These are phyloP conservation scores for Liriodendron chinense DNA, from an alignment of 164 flowering plant species.

Conservation along the genomic window DNA sequence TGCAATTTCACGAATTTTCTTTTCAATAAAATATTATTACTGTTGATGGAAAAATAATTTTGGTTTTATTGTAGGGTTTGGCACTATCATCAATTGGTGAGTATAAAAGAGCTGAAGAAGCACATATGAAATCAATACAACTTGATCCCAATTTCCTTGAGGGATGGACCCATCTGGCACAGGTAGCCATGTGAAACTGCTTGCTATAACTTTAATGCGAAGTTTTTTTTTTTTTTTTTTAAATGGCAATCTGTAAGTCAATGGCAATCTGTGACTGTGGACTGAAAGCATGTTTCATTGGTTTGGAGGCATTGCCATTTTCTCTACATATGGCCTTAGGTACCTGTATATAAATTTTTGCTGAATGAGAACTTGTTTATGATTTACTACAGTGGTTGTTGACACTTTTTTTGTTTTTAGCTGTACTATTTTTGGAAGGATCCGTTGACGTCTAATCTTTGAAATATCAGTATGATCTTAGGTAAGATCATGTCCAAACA, in stretches of 20 bases:
- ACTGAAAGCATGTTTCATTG: not conserved
- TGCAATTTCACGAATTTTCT: not conserved
- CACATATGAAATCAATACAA: conserved; percentile 72
- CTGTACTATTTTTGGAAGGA: not conserved
- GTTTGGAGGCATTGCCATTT: not conserved
- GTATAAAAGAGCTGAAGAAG: conserved; percentile 77
- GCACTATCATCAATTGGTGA: conserved; percentile 86
- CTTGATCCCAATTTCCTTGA: conserved; percentile 74
- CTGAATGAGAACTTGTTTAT: not conserved
- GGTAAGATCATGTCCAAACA: not conserved
- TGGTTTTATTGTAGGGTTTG: conserved; percentile 50
- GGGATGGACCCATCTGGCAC: conserved; percentile 84
- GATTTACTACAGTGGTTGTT: too few species aligned
- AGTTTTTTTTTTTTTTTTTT: too few species aligned
- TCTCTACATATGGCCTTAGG: not conserved
- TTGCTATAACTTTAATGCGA: not conserved
- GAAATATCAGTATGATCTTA: not conserved
- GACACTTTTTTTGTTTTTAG: not conserved
- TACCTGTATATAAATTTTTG: not conserved
- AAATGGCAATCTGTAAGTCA: too few species aligned
- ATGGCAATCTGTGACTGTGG: not conserved
- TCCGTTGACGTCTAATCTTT: not conserved
- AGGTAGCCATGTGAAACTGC: conserved; percentile 43
- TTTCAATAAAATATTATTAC: not conserved
- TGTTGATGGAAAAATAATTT: not conserved